Evolutionary conservation across 1,284 basidiomycete genomes (phyloP), one percentile per base, ranked within the genome.

Genomic region (Cutaneotrichosporon cutaneum): DNA sequence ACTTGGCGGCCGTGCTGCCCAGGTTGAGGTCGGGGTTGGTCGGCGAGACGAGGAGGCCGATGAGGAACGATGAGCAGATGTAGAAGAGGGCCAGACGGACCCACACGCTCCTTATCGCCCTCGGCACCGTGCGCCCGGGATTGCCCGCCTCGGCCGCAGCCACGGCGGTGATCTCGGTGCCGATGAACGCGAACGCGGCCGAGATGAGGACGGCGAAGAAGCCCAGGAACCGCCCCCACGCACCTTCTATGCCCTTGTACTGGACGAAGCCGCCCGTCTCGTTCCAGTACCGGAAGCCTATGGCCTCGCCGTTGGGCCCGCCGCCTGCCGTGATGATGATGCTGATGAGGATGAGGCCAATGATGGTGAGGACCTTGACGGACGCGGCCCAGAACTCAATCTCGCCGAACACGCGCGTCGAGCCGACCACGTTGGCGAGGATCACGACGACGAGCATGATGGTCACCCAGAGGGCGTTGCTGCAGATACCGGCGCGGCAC

Each of bases 341-440:
- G 47, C 86, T 84, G 36, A 86, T 77, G 67, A 87, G 85, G 64
- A 73, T 72, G 26, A 79, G 68, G 33, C 78, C 77, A 18, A 82
- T 82, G 68, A 91, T 89, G 3, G 89, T 90, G 58, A 91, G 78
- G 26, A 92, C 87, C 78, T 92, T 91, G 77, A 91, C 88, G 71
- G 44, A 48, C 4, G 42, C 58, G 69, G 76, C 76, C 71, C 73
- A 78, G 70, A 80, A 80, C 66, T 81, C 79, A 42, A 56, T 64
- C 60, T 81, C 79, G 22, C 77, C 79, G 56, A 75, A 81, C 11
- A 68, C 70, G 21, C 54, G 59, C 16, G 60, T 58, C 35, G 35
- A 36, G 33, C 59, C 62, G 4, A 54, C 26, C 45, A 64, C 57
- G 71, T 83, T 83, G 76, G 82, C 77, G 32, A 39, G n/a, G 32